A percentile compares a stretch with the other conserved stretches of the same genome.
These are phyloP conservation scores for Brassica hybrid DNA, from an alignment of 441 rosid genomes.

Conservation along the genomic window DNA sequence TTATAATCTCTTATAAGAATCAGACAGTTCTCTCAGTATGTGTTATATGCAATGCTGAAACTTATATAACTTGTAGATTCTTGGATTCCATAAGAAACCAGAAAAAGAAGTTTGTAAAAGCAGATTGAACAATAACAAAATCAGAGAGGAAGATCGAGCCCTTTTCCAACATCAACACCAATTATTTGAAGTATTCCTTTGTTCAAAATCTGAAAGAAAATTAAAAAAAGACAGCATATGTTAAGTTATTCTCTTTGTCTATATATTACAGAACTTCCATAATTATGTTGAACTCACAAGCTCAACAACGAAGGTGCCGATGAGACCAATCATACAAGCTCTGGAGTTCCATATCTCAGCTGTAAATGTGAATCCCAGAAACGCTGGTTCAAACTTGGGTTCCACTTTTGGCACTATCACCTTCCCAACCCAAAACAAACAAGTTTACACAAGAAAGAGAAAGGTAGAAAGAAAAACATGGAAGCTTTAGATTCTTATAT, in stretches of 20 bases:
- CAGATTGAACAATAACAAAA: slow-evolving; percentile 14
- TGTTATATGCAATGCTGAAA: slow-evolving; percentile 4
- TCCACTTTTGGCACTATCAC: slow-evolving; percentile 72
- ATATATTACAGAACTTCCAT: not conserved
- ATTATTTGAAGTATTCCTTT: slow-evolving; percentile 71
- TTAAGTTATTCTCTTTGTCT: not conserved
- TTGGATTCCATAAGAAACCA: not conserved
- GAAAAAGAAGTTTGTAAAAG: slow-evolving; percentile 2
- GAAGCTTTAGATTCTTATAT: not conserved
- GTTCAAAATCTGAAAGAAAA: slow-evolving; percentile 62
- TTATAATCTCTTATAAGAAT: slow-evolving; percentile 7
- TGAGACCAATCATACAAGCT: slow-evolving; percentile 89
- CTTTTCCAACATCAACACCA: slow-evolving; percentile 82
- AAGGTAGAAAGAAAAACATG: not conserved
- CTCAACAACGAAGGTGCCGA: slow-evolving; percentile 71
- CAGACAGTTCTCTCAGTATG: slow-evolving; percentile 8
- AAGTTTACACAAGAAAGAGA: not conserved
- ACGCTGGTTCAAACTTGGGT: slow-evolving; percentile 67
- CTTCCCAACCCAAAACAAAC: slow-evolving; percentile 27
- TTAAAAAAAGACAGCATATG: not conserved
- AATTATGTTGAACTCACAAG: slow-evolving; percentile 48
- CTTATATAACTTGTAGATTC: not conserved
- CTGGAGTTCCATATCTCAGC: slow-evolving; percentile 93
- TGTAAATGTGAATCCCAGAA: slow-evolving; percentile 78
- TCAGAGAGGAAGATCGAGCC: slow-evolving; percentile 85